Conservation (phyloP, 257 asterid genomes). For the Phtheirospermum japonicum region DNA sequence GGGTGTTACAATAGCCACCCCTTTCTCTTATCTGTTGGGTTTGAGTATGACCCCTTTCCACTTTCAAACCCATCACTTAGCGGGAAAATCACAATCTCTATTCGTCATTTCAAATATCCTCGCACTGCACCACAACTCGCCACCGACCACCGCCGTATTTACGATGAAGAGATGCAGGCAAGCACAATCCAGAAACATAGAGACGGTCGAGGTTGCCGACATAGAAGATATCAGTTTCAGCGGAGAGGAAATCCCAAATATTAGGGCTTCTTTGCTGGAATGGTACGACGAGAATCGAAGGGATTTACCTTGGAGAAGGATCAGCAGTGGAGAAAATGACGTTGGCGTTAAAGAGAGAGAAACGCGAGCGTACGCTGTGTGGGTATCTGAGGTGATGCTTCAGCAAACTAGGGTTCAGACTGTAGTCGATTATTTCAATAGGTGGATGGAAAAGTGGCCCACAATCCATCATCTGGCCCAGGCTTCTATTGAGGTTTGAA, state of each 20-base stretch:
- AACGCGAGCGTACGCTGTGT: conserved; percentile 77
- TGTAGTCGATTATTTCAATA: conserved; percentile 74
- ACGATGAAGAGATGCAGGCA: conserved; percentile 52
- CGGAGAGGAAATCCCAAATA: conserved; percentile 42
- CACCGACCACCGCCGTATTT: conserved; percentile 31
- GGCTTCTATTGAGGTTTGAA: conserved; percentile 77
- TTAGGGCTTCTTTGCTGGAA: conserved; percentile 73
- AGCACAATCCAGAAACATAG: conserved; percentile 22
- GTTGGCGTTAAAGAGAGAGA: conserved; percentile 41
- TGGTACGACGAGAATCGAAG: conserved; percentile 81
- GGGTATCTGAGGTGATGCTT: conserved; percentile 99
- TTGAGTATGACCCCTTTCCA: conserved; percentile 1
- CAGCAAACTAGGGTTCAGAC: conserved; percentile 99
- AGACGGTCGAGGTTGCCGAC: conserved; percentile 37
- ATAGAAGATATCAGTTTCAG: conserved; percentile 74
- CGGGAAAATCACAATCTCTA: conserved; percentile 44
- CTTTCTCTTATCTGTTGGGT: too few species aligned
- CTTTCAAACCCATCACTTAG: conserved; percentile 38
- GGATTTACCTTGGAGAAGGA: conserved; percentile 92
- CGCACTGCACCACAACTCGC: conserved; percentile 16
- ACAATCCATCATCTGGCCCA: conserved; percentile 70
- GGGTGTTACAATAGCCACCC: too few species aligned
- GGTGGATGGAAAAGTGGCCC: conserved; percentile 97
- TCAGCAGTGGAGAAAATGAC: conserved; percentile 34
- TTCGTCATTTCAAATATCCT: conserved; percentile 15